A percentile compares a stretch with the other conserved stretches of the same genome.
phyloP scores from a whole-genome alignment of 164 flowering plant species.

The Stephania yunnanensis region DNA sequence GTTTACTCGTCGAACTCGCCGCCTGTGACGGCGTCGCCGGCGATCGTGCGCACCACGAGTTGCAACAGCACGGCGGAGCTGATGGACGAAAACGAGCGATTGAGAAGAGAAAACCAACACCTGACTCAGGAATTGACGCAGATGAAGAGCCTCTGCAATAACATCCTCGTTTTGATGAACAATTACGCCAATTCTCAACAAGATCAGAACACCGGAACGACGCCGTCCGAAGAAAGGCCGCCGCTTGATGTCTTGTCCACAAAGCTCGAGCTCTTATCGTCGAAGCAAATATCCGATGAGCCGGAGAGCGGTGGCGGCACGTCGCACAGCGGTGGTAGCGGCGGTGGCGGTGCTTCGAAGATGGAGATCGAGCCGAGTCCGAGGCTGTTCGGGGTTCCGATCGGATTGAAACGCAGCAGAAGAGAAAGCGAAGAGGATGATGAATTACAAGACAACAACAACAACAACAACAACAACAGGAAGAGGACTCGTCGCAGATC shows the following conservation, averaged over 20 bases:
- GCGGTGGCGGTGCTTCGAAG: background rate
- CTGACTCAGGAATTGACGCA: constrained; percentile 51
- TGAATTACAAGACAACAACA: constrained; percentile 23
- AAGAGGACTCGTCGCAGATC: background rate
- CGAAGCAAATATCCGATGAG: constrained; percentile 24
- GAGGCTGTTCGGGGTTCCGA: constrained; percentile 56
- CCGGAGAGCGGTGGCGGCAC: constrained; percentile 12
- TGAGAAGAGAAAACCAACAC: constrained; percentile 59
- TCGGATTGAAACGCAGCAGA: constrained; percentile 52
- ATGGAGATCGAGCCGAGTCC: constrained; percentile 26
- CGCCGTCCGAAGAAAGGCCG: background rate
- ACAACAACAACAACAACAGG: constrained; percentile 15
- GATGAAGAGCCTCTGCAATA: constrained; percentile 64
- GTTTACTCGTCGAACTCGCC: constrained; percentile 44
- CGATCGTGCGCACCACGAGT: constrained; percentile 10
- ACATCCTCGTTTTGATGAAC: constrained; percentile 57
- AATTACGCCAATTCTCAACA: constrained; percentile 29
- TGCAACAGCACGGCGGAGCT: constrained; percentile 36
- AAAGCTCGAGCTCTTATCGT: constrained; percentile 7
- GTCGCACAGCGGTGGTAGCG: background rate
- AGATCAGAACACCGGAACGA: background rate
- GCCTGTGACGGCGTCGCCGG: constrained; percentile 2
- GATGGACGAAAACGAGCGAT: constrained; percentile 68
- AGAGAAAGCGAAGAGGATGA: constrained; percentile 22
- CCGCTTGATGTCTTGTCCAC: constrained; percentile 3